Evolutionary conservation across 2,329 filamentous ascomycete species (phyloP), one percentile per base, ranked within the genome.

Genomic region (Orbilia brochopaga): DNA sequence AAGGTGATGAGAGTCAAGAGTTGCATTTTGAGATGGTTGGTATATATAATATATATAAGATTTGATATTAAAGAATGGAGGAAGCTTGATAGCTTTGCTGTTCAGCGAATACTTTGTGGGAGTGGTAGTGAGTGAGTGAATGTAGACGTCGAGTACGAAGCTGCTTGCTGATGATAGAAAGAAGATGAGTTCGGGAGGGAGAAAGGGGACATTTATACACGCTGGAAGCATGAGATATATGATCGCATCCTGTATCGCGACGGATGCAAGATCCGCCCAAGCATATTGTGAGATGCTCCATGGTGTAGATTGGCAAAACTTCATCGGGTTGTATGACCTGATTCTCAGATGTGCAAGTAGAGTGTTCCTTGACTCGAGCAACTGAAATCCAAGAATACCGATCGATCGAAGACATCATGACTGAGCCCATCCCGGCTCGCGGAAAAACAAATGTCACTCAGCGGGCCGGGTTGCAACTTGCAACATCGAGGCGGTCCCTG

Each of bases 1-100:
- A 72, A 32, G 27, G 59, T 60, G 60, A 65, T 19, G 55, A 72
- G 32, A 21, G 59, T 72, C 55, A 72, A 65, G 19, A 72, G 67
- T 11, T 72, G 67, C 67, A 72, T 72, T 64, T 59, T 70, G 24
- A 48, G 17, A 48, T 19, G 44, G n/a, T 48, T 44, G 17, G 8
- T 19, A 23, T 48, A 19, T 48, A 23, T 46, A 23, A 27, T 37
- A 30, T 51, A 24, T 21, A 52, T 46, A 24, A 21, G 11, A n/a
- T 17, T 40, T 55, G n/a, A 32, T 44, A 19, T 21, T 46, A 59
- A 27, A 37, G 10, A 48, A 17, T 23, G 40, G 24, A 32, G 52
- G n/a, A 46, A 61, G 51, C 52, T 56, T 53, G 7, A 10, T 42
- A 52, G 32, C 44, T 61, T 69, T 32, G 7, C n/a, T 55, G 13